These are phyloP conservation scores for Phialocephala sp. DNA, from an alignment of 2,329 filamentous ascomycete genomes.

Conservation along the genomic window DNA sequence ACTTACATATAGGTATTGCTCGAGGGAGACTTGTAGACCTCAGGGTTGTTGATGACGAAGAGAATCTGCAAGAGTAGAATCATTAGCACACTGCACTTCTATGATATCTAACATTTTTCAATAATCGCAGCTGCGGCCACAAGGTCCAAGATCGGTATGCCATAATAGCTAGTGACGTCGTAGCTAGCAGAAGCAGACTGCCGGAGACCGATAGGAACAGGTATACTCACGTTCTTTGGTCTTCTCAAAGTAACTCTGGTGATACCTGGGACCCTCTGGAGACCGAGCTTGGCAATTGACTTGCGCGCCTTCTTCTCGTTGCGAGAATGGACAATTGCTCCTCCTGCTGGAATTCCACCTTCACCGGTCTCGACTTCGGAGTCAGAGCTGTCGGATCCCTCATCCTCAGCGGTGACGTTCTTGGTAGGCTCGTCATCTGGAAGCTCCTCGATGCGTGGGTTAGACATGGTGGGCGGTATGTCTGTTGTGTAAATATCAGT, in stretches of 20 bases:
- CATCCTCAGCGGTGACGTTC: conserved; percentile 76
- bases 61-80: conserved; percentile 71
- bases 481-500: conserved; percentile 38
- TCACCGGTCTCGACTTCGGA: conserved; percentile 78
- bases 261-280: conserved; percentile 96
- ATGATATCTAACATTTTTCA: background rate
- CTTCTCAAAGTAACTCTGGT: conserved; percentile 96
- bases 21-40: conserved; percentile 98
- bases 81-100: background rate
- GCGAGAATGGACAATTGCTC: conserved; percentile 92
- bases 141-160: background rate
- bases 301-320: conserved; percentile 99
- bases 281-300: conserved; percentile 96
- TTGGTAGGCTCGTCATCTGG: conserved; percentile 89
- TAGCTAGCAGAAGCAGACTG: background rate
- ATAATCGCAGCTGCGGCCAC: background rate
- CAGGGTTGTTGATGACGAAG: conserved; percentile 99
- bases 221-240: conserved; percentile 91
- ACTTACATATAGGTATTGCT: conserved; percentile 99
- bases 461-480: conserved; percentile 77
- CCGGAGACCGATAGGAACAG: background rate
- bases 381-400: conserved; percentile 71
- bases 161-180: background rate
- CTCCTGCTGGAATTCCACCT: conserved; percentile 73
- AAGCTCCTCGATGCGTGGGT: conserved; percentile 97